Conservation (phyloP, 192 early-diverging fungal genomes). For the Allomyces macrogynus region DNA sequence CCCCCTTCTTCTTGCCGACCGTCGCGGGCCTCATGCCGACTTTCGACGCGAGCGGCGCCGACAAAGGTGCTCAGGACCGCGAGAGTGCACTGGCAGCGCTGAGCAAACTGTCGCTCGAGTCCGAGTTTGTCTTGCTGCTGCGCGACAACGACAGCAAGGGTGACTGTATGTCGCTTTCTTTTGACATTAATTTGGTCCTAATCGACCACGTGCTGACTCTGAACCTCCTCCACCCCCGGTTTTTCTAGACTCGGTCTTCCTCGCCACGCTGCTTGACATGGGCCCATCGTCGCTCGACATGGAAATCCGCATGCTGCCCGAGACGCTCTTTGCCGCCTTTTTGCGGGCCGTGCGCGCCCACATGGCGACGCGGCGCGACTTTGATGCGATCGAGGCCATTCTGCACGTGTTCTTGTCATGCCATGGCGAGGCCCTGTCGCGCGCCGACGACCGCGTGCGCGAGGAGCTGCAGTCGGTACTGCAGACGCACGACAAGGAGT, state of each 20-base stretch:
- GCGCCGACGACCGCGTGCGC: slow-evolving; percentile 25
- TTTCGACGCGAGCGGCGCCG: slow-evolving; percentile 20
- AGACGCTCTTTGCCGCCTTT: slow-evolving; percentile 42
- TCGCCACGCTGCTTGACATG: slow-evolving; percentile 50
- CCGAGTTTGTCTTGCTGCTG: slow-evolving; percentile 18
- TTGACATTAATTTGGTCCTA: slow-evolving; percentile 8
- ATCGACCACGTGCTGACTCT: not conserved
- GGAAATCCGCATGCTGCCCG: slow-evolving; percentile 59
- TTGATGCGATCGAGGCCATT: slow-evolving; percentile 67
- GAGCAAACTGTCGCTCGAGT: slow-evolving; percentile 5
- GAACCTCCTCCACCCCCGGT: not conserved
- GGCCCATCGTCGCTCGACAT: slow-evolving; percentile 68
- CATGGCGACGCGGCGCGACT: slow-evolving; percentile 48
- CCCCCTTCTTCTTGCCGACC: slow-evolving; percentile 86
- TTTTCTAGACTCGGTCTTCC: slow-evolving; percentile 15
- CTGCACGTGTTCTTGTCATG: slow-evolving; percentile 57
- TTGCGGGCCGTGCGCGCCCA: slow-evolving; percentile 38
- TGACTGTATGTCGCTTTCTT: not conserved
- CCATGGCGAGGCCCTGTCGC: slow-evolving; percentile 54
- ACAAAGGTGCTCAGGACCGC: slow-evolving; percentile 2
- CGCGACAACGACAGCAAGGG: slow-evolving; percentile 6
- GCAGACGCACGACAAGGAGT: slow-evolving; percentile 19
- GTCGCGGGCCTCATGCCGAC: slow-evolving; percentile 45
- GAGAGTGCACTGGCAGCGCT: slow-evolving; percentile 12
- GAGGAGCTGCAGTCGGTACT: slow-evolving; percentile 19